Percentiles rank a stretch among this genome's conserved stretches.
These are phyloP conservation scores for Cryphonectria carpinicola DNA, from an alignment of 2,329 filamentous ascomycete species.

Conservation along the genomic window DNA sequence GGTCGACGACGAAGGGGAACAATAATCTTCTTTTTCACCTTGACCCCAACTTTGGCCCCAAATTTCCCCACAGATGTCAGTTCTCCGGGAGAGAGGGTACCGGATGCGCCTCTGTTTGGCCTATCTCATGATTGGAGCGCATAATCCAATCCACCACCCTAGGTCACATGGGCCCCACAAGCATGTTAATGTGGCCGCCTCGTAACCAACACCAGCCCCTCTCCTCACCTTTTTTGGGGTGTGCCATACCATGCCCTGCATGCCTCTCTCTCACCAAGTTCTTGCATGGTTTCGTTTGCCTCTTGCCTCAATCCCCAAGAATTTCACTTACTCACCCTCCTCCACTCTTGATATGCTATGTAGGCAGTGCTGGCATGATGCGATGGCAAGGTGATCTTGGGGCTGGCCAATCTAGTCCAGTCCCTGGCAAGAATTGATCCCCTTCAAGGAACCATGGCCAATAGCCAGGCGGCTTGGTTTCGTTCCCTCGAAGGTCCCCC, in stretches of 20 bases:
- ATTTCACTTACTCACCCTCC: not conserved
- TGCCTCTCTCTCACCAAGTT: not conserved
- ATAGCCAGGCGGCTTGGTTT: not conserved
- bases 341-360: not conserved
- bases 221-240: not conserved
- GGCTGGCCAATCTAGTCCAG: not conserved
- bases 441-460: not conserved
- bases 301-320: not conserved
- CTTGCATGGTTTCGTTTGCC: not conserved
- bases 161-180: slow-evolving; percentile 19
- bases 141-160: slow-evolving; percentile 2
- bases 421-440: not conserved
- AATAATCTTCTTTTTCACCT: slow-evolving; percentile 12
- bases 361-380: not conserved
- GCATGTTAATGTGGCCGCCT: not conserved
- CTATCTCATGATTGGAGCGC: slow-evolving; percentile 28
- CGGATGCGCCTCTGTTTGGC: slow-evolving; percentile 3
- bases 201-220: not conserved
- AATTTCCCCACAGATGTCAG: slow-evolving; percentile 14
- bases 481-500: not conserved
- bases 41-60: slow-evolving; percentile 18
- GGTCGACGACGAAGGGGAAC: slow-evolving; percentile 4
- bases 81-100: slow-evolving; percentile 7
- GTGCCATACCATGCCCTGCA: not conserved
- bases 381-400: not conserved